Percentiles rank a stretch among this genome's conserved stretches.
These are phyloP conservation scores for Aspergillus pseudonomiae DNA, from an alignment of 2,329 filamentous ascomycete species.

Conservation along the genomic window DNA sequence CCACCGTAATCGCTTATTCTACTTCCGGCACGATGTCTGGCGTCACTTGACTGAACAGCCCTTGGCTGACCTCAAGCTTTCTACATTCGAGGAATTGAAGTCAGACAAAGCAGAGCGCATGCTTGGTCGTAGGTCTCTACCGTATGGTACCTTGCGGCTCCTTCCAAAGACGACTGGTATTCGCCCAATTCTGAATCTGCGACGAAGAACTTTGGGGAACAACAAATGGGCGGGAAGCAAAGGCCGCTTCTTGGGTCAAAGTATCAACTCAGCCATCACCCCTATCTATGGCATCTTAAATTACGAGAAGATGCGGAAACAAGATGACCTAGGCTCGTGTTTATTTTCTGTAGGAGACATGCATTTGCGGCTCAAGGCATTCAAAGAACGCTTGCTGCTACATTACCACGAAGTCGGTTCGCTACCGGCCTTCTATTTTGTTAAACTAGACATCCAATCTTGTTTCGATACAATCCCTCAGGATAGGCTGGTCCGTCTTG, in stretches of 20 bases:
- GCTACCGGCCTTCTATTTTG: slow-evolving; percentile 72
- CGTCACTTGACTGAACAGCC: slow-evolving; percentile 73
- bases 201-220: slow-evolving; percentile 60
- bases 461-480: slow-evolving; percentile 98
- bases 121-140: slow-evolving; percentile 66
- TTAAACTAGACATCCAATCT: slow-evolving; percentile 86
- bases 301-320: slow-evolving; percentile 68
- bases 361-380: slow-evolving; percentile 70
- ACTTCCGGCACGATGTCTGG: slow-evolving; percentile 95
- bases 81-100: slow-evolving; percentile 79
- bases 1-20: slow-evolving; percentile 82
- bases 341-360: slow-evolving; percentile 83
- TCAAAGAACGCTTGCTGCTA: slow-evolving; percentile 53
- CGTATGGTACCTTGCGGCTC: slow-evolving; percentile 77
- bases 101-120: slow-evolving; percentile 58
- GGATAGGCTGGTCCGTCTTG: slow-evolving; percentile 67
- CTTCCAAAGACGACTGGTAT: slow-evolving; percentile 78
- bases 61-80: slow-evolving; percentile 65
- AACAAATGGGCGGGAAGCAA: slow-evolving; percentile 55
- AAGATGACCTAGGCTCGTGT: slow-evolving; percentile 71
- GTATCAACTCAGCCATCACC: slow-evolving; percentile 70
- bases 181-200: slow-evolving; percentile 85
- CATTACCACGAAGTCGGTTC: neutral
- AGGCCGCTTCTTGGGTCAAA: slow-evolving; percentile 55
- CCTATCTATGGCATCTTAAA: slow-evolving; percentile 78